Evolutionary conservation across 2,329 filamentous ascomycete species (phyloP).

Genomic region (Clonostachys sp.): DNA sequence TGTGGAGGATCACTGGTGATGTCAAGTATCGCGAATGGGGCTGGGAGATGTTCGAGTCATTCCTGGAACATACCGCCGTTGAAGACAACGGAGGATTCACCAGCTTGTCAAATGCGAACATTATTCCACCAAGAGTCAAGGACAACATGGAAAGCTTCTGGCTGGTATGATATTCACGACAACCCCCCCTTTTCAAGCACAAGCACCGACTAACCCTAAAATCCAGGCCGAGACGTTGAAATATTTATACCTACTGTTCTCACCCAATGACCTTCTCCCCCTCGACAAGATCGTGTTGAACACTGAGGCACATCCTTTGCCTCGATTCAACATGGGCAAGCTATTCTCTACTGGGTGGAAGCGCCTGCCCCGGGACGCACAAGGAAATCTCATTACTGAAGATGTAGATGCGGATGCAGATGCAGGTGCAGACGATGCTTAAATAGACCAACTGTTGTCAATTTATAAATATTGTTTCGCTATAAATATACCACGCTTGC

Average conservation of each 20-base stretch:
- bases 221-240: slow-evolving; percentile 90
- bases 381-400: slow-evolving; percentile 16
- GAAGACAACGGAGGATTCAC: slow-evolving; percentile 77
- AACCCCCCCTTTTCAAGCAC: background rate
- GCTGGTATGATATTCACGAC: slow-evolving; percentile 58
- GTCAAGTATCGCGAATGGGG: slow-evolving; percentile 90
- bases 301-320: slow-evolving; percentile 90
- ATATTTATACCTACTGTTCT: slow-evolving; percentile 95
- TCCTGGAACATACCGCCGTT: slow-evolving; percentile 80
- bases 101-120: slow-evolving; percentile 70
- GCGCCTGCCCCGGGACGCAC: slow-evolving; percentile 55
- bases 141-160: slow-evolving; percentile 99
- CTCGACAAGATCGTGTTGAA: slow-evolving; percentile 89
- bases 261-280: slow-evolving; percentile 74
- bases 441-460: too few species aligned
- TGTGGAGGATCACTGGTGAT: slow-evolving; percentile 97
- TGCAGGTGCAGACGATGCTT: too few species aligned
- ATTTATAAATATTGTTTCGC: too few species aligned
- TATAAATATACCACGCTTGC: too few species aligned
- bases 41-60: slow-evolving; percentile 96
- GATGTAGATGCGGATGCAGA: too few species aligned
- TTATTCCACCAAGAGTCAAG: slow-evolving; percentile 60
- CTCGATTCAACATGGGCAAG: slow-evolving; percentile 75
- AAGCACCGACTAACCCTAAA: slow-evolving; percentile 2
- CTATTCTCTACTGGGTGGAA: slow-evolving; percentile 80